A percentile compares a stretch with the other conserved stretches of the same genome.
These are phyloP conservation scores for Pyropia yezoensis DNA, from an alignment of 23 red algal species.

Conservation along the genomic window DNA sequence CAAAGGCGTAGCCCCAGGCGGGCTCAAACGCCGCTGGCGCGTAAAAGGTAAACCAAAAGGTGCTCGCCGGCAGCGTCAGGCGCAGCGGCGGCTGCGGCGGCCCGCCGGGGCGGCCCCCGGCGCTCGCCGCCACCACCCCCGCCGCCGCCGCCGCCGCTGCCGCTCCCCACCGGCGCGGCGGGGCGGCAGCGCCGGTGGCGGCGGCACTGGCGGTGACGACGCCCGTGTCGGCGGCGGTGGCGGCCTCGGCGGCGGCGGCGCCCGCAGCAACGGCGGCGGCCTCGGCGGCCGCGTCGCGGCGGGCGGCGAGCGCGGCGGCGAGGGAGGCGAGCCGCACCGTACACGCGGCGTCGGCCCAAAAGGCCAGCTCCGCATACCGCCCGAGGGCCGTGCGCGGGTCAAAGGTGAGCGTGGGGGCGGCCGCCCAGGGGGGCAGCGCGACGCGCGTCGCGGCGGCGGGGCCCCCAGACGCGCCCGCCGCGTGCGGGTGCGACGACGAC, in stretches of 20 bases:
- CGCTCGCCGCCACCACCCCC: no score
- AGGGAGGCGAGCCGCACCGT: slow-evolving; percentile 7
- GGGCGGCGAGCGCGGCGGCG: neutral
- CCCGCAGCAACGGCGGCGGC: neutral
- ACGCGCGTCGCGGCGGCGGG: neutral
- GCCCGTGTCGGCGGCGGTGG: neutral
- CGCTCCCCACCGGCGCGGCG: neutral
- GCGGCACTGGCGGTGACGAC: neutral
- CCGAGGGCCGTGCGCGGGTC: slow-evolving; percentile 17
- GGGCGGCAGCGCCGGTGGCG: neutral
- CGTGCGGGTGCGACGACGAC: no score
- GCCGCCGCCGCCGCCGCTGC: no score
- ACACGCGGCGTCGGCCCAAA: slow-evolving; percentile 9
- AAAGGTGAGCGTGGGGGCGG: slow-evolving; percentile 14
- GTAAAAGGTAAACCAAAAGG: slow-evolving; percentile 43
- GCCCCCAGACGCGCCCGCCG: no score
- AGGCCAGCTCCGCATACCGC: slow-evolving; percentile 28
- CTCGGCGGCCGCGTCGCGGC: neutral
- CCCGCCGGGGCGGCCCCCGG: no score
- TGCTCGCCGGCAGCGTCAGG: neutral
- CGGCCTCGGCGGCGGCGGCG: neutral
- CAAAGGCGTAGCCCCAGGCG: slow-evolving; percentile 26
- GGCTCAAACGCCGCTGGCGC: slow-evolving; percentile 18
- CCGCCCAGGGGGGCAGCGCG: slow-evolving; percentile 14
- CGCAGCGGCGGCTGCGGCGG: no score